phyloP scores from a whole-genome alignment of 2,329 filamentous ascomycete genomes.

The Sporothrix inflata region DNA sequence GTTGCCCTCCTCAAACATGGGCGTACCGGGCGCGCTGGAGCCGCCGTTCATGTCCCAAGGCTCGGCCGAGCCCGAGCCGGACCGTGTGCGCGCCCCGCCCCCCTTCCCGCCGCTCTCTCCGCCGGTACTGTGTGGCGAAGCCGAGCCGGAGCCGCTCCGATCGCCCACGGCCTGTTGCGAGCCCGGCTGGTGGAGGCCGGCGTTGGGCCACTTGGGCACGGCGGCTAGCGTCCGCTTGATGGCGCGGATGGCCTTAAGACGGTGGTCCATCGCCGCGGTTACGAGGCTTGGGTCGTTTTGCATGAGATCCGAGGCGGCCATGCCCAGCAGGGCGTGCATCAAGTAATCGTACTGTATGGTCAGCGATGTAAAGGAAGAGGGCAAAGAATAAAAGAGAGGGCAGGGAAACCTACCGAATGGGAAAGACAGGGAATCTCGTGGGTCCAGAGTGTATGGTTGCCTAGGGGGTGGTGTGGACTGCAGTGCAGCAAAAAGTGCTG shows the following conservation, averaged over 20 bases:
- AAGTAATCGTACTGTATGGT: constrained; percentile 61
- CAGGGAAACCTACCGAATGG: constrained; percentile 55
- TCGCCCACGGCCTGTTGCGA: not conserved
- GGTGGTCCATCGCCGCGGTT: constrained; percentile 64
- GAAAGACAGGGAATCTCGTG: constrained; percentile 69
- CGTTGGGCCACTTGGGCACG: constrained; percentile 41
- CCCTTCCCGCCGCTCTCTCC: not conserved
- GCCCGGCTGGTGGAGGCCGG: not conserved
- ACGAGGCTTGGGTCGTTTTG: constrained; percentile 55
- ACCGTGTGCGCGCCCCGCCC: not conserved
- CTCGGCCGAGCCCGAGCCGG: not conserved
- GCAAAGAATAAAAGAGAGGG: not conserved
- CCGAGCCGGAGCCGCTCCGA: constrained; percentile 1
- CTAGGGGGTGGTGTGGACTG: constrained; percentile 66
- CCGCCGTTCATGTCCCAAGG: constrained; percentile 5
- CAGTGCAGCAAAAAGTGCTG: constrained; percentile 67
- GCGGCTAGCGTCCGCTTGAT: constrained; percentile 59
- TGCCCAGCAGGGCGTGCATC: constrained; percentile 71
- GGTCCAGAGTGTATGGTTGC: constrained; percentile 68
- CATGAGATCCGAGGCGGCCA: constrained; percentile 68
- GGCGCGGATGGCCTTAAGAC: constrained; percentile 65
- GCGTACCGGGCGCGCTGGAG: constrained; percentile 10
- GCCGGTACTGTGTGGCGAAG: not conserved
- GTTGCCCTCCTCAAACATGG: constrained; percentile 56
- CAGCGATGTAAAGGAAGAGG: not conserved